Base-by-base conservation (phyloP, 371 early-diverging fungal genomes). In the Sporodiniella umbellata region DNA sequence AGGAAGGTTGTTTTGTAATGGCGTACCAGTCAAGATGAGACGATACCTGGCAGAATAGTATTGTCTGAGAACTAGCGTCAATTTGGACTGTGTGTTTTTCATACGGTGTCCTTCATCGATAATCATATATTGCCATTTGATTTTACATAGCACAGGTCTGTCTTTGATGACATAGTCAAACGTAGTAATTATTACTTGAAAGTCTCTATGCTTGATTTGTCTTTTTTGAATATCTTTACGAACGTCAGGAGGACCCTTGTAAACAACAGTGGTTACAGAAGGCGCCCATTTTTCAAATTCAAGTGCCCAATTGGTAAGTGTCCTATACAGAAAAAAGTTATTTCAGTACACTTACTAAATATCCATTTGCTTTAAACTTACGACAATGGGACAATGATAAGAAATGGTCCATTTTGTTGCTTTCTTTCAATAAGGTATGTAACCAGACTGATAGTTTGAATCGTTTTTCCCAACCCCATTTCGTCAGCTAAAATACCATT, bases 241-340 rank as follows among this genome's bases (percentile, higher is more conserved):
- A 47, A 80, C 74, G 17, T 74, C 60, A 2, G 95, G 92, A 22
- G 78, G 62, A 25, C 96, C 96, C 70, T 94, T 96, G 76, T 95
- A 98, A 1, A 90, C 89, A 50, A 99, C 82, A 47, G 87, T 93
- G 6, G 72, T 64, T 18, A 99, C 87, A 17, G 86, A 72, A 30
- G 98, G 97, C 7, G 98, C 96, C 98, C 98, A 99, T 73, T 95
- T 95, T 48, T 92, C 94, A 69, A 99, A 98, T 73, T 99, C 99
- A 40, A 90, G 65, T 4, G 84, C 79, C 99, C 99, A 99, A 74
- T 99, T 99, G 17, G 95, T 89, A 51, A 98, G 70, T 5, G 96
- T 98, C 18, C 72, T 70, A 57, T 4, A 22, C 12, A 44, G n/a
- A n/a, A n/a, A n/a, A n/a, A n/a, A n/a, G n/a, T n/a, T n/a, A n/a